Conservation (phyloP, 1,139 yeast genomes). For the Candida glucosophila region DNA sequence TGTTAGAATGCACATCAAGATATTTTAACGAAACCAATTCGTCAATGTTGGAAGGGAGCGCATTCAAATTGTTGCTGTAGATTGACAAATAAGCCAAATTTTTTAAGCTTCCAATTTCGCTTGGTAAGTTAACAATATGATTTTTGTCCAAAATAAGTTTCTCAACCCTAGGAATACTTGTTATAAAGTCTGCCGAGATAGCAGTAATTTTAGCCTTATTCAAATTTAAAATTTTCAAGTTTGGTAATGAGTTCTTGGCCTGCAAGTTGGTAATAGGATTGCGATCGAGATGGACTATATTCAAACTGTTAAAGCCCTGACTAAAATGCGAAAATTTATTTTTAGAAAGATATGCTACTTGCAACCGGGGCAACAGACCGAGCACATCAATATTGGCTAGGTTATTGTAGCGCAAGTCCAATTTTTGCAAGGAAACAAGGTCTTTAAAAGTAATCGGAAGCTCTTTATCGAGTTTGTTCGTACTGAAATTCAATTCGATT, state of each 20-base stretch:
- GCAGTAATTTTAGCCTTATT: slow-evolving; percentile 77
- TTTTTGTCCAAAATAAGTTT: slow-evolving; percentile 73
- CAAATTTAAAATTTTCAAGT: slow-evolving; percentile 65
- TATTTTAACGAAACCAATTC: slow-evolving; percentile 50
- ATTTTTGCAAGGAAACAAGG: slow-evolving; percentile 52
- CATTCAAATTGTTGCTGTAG: slow-evolving; percentile 66
- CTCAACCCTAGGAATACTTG: slow-evolving; percentile 59
- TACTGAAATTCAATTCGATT: slow-evolving; percentile 65
- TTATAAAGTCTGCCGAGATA: slow-evolving; percentile 57
- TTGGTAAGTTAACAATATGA: slow-evolving; percentile 71
- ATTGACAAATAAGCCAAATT: slow-evolving; percentile 61
- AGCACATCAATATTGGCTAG: slow-evolving; percentile 58
- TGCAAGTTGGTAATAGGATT: slow-evolving; percentile 73
- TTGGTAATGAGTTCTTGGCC: slow-evolving; percentile 47
- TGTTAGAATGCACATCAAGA: slow-evolving; percentile 82
- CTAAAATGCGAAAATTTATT: slow-evolving; percentile 69
- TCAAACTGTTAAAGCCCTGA: slow-evolving; percentile 50
- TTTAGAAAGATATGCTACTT: slow-evolving; percentile 68
- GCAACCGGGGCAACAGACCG: slow-evolving; percentile 57
- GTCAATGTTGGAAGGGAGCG: slow-evolving; percentile 64
- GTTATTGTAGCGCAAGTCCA: slow-evolving; percentile 73
- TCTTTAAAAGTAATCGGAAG: slow-evolving; percentile 48
- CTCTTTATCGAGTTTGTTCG: slow-evolving; percentile 54
- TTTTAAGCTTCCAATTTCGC: slow-evolving; percentile 51
- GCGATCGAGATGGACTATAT: slow-evolving; percentile 46